phyloP scores from a whole-genome alignment of 441 rosid genomes.

The Populus tomentosa region DNA sequence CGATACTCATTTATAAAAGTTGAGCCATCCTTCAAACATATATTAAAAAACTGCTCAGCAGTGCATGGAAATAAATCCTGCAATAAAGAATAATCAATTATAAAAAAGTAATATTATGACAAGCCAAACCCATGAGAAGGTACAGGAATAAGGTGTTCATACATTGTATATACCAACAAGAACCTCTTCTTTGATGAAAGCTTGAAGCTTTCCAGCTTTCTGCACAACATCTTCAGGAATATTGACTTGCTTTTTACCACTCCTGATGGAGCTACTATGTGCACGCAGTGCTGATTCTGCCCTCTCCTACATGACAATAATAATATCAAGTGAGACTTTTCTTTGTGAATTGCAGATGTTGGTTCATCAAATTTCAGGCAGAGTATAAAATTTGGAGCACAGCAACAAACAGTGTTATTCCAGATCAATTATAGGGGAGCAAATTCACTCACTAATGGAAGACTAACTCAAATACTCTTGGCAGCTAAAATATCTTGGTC shows the following conservation, averaged over 20 bases:
- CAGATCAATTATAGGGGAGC: not conserved
- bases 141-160: constrained; percentile 19
- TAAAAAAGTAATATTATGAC: constrained; percentile 12
- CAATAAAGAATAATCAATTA: constrained; percentile 26
- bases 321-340: not conserved
- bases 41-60: constrained; percentile 59
- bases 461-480: not conserved
- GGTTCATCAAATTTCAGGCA: not conserved
- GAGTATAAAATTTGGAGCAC: not conserved
- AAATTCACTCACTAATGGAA: not conserved
- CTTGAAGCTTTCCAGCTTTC: constrained; percentile 52
- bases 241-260: constrained; percentile 37
- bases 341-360: not conserved
- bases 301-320: constrained; percentile 52
- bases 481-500: not conserved
- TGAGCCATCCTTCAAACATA: constrained; percentile 69
- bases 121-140: constrained; percentile 11
- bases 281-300: constrained; percentile 94
- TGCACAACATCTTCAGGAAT: constrained; percentile 47
- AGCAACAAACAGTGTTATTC: not conserved
- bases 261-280: constrained; percentile 81
- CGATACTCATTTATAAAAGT: constrained; percentile 65
- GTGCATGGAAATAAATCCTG: constrained; percentile 78
- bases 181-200: constrained; percentile 87
- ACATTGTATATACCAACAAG: constrained; percentile 72